These are phyloP conservation scores for Trichosporon sp. DNA, from an alignment of 1,284 basidiomycete genomes.

Conservation along the genomic window DNA sequence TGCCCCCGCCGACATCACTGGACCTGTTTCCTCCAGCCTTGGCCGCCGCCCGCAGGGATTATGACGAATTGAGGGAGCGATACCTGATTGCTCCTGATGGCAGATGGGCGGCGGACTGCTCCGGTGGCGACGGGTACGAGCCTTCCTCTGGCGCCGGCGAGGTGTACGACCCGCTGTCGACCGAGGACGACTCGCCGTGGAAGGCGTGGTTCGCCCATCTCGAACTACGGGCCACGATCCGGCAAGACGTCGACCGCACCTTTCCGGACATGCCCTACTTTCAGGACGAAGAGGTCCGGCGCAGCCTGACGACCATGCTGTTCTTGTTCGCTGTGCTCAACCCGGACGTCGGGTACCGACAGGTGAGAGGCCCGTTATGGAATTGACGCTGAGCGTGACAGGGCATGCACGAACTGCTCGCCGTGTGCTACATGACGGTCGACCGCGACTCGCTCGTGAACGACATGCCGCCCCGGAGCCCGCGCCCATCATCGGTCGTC, in stretches of 20 bases:
- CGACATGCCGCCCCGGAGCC: constrained; percentile 2
- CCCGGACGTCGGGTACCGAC: constrained; percentile 74
- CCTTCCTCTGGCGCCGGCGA: constrained; percentile 15
- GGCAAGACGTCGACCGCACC: constrained; percentile 89
- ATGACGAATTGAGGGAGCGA: constrained; percentile 43
- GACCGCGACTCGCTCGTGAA: constrained; percentile 68
- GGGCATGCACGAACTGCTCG: constrained; percentile 93
- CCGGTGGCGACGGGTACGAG: constrained; percentile 32
- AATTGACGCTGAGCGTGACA: constrained; percentile 45
- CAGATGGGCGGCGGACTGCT: constrained; percentile 50
- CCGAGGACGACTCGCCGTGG: constrained; percentile 85
- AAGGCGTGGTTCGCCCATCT: constrained; percentile 81
- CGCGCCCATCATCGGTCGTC: constrained; percentile 6
- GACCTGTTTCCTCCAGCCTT: constrained; percentile 37
- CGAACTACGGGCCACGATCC: constrained; percentile 77
- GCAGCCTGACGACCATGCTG: constrained; percentile 75
- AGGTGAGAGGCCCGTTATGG: constrained; percentile 26
- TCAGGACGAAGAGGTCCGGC: constrained; percentile 64
- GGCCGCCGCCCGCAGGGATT: constrained; percentile 31
- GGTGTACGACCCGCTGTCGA: constrained; percentile 73
- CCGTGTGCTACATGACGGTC: constrained; percentile 72
- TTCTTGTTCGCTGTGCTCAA: constrained; percentile 74
- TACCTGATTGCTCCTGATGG: constrained; percentile 53
- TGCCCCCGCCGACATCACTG: constrained; percentile 45
- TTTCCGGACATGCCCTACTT: constrained; percentile 91